Conservation (phyloP, 2,329 filamentous ascomycete genomes). For the Phaeoacremonium minimum region DNA sequence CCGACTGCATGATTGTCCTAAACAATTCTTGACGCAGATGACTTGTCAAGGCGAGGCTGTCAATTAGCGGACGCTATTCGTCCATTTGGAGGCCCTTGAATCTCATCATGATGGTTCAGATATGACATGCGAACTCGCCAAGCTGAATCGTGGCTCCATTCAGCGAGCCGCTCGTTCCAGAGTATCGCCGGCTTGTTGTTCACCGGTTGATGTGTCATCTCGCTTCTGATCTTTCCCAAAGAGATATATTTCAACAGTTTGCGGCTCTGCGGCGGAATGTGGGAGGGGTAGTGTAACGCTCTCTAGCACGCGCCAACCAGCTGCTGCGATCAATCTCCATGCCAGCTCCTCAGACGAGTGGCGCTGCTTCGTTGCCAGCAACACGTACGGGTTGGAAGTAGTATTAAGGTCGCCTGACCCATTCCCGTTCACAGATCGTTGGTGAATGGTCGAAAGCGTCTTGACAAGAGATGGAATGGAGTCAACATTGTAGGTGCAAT, state of each 20-base stretch:
- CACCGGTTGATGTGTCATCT: too few relatives aligned
- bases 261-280: conserved; percentile 35
- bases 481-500: conserved; percentile 60
- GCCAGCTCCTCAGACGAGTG: conserved; percentile 47
- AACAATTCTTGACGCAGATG: too few relatives aligned
- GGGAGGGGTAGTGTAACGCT: conserved; percentile 38
- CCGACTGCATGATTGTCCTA: too few relatives aligned
- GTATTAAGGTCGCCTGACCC: conserved; percentile 1
- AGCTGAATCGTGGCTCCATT: too few relatives aligned
- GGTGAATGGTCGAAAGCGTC: conserved; percentile 46
- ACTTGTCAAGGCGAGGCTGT: too few relatives aligned
- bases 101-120: too few relatives aligned
- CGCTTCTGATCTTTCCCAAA: conserved; percentile 40
- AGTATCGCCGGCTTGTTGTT: too few relatives aligned
- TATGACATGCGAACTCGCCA: too few relatives aligned
- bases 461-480: conserved; percentile 48
- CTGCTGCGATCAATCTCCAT: conserved; percentile 39
- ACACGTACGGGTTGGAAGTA: conserved; percentile 29
- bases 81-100: too few relatives aligned
- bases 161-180: too few relatives aligned
- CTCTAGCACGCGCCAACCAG: conserved; percentile 39
- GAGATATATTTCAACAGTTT: conserved; percentile 49
- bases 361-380: conserved; percentile 52
- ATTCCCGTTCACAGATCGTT: conserved; percentile 10
- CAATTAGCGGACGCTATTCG: too few relatives aligned